Evolutionary conservation across 2,329 filamentous ascomycete species (phyloP).

Genomic region (Hypoxylon sp.): DNA sequence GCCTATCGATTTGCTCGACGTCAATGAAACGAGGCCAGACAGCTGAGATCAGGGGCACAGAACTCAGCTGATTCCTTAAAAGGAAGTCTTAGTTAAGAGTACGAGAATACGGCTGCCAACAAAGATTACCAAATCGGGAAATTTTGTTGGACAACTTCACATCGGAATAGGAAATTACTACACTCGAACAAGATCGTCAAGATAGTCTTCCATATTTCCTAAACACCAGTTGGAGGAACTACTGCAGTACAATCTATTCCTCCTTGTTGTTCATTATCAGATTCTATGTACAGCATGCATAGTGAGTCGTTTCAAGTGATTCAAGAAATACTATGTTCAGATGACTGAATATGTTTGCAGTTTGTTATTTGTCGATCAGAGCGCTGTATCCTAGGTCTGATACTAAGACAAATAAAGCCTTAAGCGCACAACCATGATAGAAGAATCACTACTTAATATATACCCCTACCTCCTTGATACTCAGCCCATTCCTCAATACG

Average conservation of each 20-base stretch:
- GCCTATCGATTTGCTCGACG: not conserved
- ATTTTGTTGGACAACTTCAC: not conserved
- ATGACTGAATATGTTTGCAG: not conserved
- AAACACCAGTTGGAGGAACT: not conserved
- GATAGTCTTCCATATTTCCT: not conserved
- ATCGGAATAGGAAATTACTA: conserved; percentile 2
- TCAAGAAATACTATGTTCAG: not conserved
- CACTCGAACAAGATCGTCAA: conserved; percentile 1
- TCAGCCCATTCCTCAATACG: conserved; percentile 11
- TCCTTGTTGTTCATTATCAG: not conserved
- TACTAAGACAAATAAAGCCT: not conserved
- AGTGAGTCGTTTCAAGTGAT: not conserved
- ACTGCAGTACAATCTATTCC: not conserved
- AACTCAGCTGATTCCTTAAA: not conserved
- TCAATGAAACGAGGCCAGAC: conserved; percentile 6
- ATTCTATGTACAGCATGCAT: not conserved
- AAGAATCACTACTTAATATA: conserved; percentile 1
- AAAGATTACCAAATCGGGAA: not conserved
- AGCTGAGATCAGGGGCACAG: not conserved
- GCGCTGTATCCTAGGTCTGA: not conserved
- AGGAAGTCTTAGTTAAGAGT: not conserved
- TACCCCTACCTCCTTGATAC: not conserved
- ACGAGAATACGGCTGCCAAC: not conserved
- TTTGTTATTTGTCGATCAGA: not conserved
- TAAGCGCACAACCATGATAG: not conserved